Conservation (phyloP, 805 yeast genomes). For the Hanseniaspora clermontiae region DNA sequence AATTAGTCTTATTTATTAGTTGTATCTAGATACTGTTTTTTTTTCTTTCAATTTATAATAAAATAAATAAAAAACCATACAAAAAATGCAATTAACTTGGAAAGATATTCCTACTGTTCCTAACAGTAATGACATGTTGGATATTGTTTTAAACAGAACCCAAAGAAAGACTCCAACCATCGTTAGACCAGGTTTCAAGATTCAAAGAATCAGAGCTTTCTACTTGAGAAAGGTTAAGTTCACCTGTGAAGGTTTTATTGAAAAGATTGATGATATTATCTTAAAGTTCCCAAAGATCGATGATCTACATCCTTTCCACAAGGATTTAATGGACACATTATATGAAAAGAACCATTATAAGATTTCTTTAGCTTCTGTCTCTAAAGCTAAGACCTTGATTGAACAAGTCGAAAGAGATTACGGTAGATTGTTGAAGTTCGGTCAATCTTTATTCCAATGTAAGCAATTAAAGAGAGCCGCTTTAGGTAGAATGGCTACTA, state of each 20-base stretch:
- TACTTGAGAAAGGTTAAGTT: slow-evolving; percentile 96
- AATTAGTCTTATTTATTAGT: not conserved
- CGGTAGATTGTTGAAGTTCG: slow-evolving; percentile 83
- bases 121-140: slow-evolving; percentile 81
- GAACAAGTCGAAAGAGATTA: slow-evolving; percentile 96
- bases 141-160: slow-evolving; percentile 89
- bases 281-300: slow-evolving; percentile 90
- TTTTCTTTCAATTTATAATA: not conserved
- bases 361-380: slow-evolving; percentile 86
- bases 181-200: slow-evolving; percentile 88
- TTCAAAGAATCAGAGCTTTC: slow-evolving; percentile 90
- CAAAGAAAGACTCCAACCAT: slow-evolving; percentile 99
- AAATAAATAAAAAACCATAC: not conserved
- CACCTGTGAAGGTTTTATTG: slow-evolving; percentile 91
- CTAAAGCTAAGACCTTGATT: slow-evolving; percentile 83
- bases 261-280: slow-evolving; percentile 75
- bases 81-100: slow-evolving; percentile 88
- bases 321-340: slow-evolving; percentile 94
- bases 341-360: slow-evolving; percentile 97
- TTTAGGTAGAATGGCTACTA: slow-evolving; percentile 98
- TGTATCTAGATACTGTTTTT: not conserved
- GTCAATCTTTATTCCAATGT: slow-evolving; percentile 96
- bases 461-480: slow-evolving; percentile 98
- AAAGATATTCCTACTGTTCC: slow-evolving; percentile 96
- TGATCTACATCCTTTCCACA: slow-evolving; percentile 96